phyloP scores from a whole-genome alignment of 805 yeast genomes.

The Hanseniaspora guilliermondii region DNA sequence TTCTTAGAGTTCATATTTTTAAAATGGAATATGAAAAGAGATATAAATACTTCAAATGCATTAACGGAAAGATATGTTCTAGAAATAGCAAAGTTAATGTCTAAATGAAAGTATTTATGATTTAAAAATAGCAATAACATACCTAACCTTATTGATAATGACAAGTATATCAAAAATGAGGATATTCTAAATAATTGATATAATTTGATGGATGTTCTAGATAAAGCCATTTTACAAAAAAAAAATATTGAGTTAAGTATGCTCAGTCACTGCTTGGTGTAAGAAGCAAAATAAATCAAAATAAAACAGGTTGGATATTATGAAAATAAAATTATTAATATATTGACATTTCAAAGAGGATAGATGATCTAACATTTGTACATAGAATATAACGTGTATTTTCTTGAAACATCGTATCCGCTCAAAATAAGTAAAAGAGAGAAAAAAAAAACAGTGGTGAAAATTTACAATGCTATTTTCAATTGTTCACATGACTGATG shows the following conservation, averaged over 20 bases:
- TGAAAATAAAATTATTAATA: too few relatives aligned
- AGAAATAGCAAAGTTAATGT: not conserved
- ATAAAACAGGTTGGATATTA: too few relatives aligned
- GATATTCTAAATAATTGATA: constrained; percentile 7
- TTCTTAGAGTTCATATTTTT: not conserved
- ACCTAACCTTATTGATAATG: constrained; percentile 1
- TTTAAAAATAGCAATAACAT: constrained; percentile 1
- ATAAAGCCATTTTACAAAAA: not conserved
- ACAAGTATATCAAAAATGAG: not conserved
- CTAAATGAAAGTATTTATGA: constrained; percentile 11
- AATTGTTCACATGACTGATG: too few relatives aligned
- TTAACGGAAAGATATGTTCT: not conserved
- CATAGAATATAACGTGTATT: too few relatives aligned
- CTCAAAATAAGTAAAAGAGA: too few relatives aligned
- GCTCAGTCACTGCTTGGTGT: too few relatives aligned
- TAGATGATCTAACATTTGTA: too few relatives aligned
- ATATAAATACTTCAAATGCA: not conserved
- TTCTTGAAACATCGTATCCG: too few relatives aligned
- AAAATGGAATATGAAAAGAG: not conserved
- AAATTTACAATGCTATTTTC: too few relatives aligned
- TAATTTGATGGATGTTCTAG: not conserved
- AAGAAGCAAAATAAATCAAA: too few relatives aligned
- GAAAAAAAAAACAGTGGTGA: too few relatives aligned
- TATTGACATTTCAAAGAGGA: too few relatives aligned
- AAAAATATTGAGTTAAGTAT: not conserved